Base-by-base conservation (phyloP, 2,329 filamentous ascomycete species). In the Alternaria burnsii region DNA sequence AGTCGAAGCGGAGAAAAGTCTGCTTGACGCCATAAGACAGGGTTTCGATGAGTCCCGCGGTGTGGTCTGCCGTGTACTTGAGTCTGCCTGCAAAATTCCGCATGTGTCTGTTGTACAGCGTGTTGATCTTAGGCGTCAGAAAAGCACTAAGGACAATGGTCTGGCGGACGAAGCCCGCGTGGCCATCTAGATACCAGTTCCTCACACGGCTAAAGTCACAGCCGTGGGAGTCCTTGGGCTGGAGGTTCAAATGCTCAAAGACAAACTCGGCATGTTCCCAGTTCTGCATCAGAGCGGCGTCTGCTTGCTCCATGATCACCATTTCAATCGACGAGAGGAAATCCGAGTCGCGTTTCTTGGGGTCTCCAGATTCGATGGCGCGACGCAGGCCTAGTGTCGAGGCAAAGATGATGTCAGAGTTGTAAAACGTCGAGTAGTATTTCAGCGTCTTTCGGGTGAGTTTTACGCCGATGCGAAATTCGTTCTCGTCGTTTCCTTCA, bases 391-490 rank as follows among this genome's bases (percentile, higher is more conserved):
- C 95, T 3, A 99, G 84, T 0, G 95, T 93, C 68, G 93, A 97
- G 22, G 93, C 93, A 55, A 99, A 85, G 56, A 99, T 92, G 66
- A 99, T 93, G 76, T 99, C 95, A 10, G 94, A 97, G 76, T 91
- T 94, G 83, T 98, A 98, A 78, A 99, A 99, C 63, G 93, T 91
- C 0, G 94, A 87, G 81, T 97, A 99, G 76, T 91, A 95, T 77
- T 97, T 98, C 75, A 98, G 85, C 0, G 93, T 97, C 80, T 97
- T 98, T 62, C 95, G 88, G 0, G 95, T 98, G 77, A 99, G 96
- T 79, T 98, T 99, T 74, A 99, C 80, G n/a, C 94, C 95, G 2
- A 98, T 83, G 3, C 94, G 89, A 81, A 98, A 99, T 87, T 96
- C 95, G 80, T 99, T 95, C 76, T 98, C 95, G 76, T 97, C 93